Percentiles rank a stretch among this genome's conserved stretches.
phyloP scores from a whole-genome alignment of 306 rosid genomes.

The Calophaca sinica region DNA sequence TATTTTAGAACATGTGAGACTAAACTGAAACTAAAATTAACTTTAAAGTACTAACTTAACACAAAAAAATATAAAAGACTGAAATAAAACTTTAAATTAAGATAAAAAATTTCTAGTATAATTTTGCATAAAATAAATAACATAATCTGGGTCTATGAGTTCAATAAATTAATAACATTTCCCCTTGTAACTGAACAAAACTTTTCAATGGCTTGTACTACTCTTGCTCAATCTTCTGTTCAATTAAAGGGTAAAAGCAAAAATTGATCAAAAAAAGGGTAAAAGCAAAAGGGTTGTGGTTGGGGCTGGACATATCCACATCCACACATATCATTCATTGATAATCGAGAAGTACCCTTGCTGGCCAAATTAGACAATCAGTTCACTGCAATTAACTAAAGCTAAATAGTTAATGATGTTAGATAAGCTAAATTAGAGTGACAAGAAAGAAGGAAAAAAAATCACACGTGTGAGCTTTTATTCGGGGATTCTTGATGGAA shows the following conservation, averaged over 20 bases:
- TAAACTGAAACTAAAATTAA: too few species aligned
- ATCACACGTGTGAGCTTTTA: conserved; percentile 44
- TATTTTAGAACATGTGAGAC: too few species aligned
- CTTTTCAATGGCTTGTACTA: conserved; percentile 46
- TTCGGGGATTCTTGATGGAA: conserved; percentile 33
- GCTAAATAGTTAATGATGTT: conserved; percentile 18
- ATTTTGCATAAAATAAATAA: too few species aligned
- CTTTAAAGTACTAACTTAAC: too few species aligned
- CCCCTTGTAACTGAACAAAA: conserved; percentile 46
- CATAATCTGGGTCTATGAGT: conserved; percentile 42
- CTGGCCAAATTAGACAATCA: conserved; percentile 37
- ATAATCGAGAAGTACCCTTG: conserved; percentile 40
- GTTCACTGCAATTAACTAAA: conserved; percentile 33
- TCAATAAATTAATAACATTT: conserved; percentile 44
- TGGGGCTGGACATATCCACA: conserved; percentile 46
- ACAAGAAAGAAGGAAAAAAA: not conserved
- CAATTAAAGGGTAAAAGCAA: conserved; percentile 37
- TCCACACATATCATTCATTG: conserved; percentile 2
- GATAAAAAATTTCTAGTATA: too few species aligned
- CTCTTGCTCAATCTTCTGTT: conserved; percentile 45
- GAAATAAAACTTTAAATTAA: too few species aligned
- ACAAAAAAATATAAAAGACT: too few species aligned
- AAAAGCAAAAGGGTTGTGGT: conserved; percentile 28
- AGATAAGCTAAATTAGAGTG: conserved; percentile 30
- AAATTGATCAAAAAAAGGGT: too few species aligned